Conservation (phyloP, 306 rosid species). For the Canavalia ensiformis region DNA sequence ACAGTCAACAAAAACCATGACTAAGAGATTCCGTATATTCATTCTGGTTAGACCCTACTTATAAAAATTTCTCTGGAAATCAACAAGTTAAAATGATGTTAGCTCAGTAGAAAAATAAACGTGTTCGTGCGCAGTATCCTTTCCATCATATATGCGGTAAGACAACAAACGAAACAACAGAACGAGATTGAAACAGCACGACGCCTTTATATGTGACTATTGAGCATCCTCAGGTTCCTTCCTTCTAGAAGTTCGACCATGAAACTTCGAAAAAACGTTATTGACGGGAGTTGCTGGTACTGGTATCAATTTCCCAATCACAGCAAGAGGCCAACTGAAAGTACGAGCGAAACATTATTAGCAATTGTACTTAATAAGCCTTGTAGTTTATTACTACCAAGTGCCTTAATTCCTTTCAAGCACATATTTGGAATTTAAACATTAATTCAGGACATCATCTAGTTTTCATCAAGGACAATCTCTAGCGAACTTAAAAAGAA, state of each 20-base stretch:
- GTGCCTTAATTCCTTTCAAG: neutral
- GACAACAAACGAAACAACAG: constrained; percentile 10
- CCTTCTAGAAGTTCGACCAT: constrained; percentile 22
- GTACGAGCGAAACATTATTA: constrained; percentile 10
- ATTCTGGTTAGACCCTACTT: constrained; percentile 48
- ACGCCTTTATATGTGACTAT: constrained; percentile 46
- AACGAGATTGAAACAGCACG: constrained; percentile 5
- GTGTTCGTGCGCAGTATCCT: constrained; percentile 3
- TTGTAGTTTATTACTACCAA: neutral
- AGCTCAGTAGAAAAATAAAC: constrained; percentile 30
- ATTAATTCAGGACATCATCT: neutral
- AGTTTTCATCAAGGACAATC: constrained; percentile 22
- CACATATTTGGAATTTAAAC: constrained; percentile 23
- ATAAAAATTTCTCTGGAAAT: constrained; percentile 26
- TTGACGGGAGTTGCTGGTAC: constrained; percentile 65
- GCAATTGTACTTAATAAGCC: neutral
- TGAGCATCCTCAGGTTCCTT: constrained; percentile 41
- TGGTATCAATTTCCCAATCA: constrained; percentile 83
- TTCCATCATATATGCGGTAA: neutral
- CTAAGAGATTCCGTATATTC: constrained; percentile 16
- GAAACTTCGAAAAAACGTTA: constrained; percentile 40
- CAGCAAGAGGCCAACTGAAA: constrained; percentile 96
- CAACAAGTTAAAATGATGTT: constrained; percentile 20
- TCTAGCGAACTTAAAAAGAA: neutral
- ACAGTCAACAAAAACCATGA: constrained; percentile 26